Base-by-base conservation (phyloP, 2,329 filamentous ascomycete species). In the Aspergillus costaricaensis region DNA sequence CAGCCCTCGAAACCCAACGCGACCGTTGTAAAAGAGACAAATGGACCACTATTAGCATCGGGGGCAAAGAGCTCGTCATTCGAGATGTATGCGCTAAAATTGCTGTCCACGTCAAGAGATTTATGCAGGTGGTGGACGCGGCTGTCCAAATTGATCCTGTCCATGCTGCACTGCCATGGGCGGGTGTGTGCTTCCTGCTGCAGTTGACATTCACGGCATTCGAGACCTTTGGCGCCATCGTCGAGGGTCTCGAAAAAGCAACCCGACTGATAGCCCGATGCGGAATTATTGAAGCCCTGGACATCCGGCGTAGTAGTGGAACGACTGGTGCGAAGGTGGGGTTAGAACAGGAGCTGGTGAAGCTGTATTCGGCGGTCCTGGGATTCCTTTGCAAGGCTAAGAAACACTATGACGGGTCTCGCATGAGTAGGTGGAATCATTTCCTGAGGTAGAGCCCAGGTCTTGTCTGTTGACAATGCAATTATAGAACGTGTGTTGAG, bases 91-190 rank as follows among this genome's bases (percentile, higher is more conserved):
- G 39, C 10, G 6, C 39, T 2, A 43, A 43, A 7, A 43, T 43
- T 7, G 39, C 7, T 4, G 39, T n/a, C 0, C 17, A 19, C 10
- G 39, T 43, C 6, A 43, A 43, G 7, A 43, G 9, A n/a, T 57
- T 57, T 12, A 39, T 49, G n/a, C n/a, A 57, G 15, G 15, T 57
- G 12, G 55, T 17, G 5, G 54, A 57, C 17, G 27, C 38, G 2
- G 54, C 27, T 3, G 43, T 57, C 19, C 41, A 48, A 14, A 2
- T 1, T 49, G 54, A 57, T 27, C 54, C 54, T 2, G 41, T 17
- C 1, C 54, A 57, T 39, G 54, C 54, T 0, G 23, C 54, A 12
- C 25, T 57, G 5, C 54, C 54, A 3, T 57, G 54, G 54, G 54
- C 54, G 3, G 54, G 23, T 15, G 27, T 57, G 15, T 3, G 54